Base-by-base conservation (phyloP, 768 basidiomycete species). In the Lentinula sp. region DNA sequence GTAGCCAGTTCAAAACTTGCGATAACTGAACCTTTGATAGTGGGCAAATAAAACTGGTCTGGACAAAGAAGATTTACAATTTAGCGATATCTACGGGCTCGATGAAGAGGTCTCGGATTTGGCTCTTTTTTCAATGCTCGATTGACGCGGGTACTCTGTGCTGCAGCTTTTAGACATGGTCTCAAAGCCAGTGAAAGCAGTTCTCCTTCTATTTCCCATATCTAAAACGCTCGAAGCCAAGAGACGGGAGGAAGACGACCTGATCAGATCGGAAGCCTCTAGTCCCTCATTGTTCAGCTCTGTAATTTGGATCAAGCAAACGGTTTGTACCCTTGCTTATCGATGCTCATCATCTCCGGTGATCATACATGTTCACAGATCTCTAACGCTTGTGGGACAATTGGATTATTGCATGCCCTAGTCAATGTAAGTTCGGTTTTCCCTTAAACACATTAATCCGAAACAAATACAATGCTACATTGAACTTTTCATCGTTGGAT, bases 231-330 rank as follows among this genome's bases (percentile, higher is more conserved):
- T 84, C 10, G 81, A 83, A n/a, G 62, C 70, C 20, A 80, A 76
- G 46, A 77, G 85, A 46, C 76, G 77, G 45, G 74, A 76, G 49
- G 90, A 93, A 63, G 92, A 94, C 64, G 73, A 72, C 46, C 69
- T 71, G 65, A 80, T 90, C 52, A 72, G 72, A 32, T 72, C 70
- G 13, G 77, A 79, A 46, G 85, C 75, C 2, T 64, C 66, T 0
- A 67, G 91, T 4, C 85, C 91, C 66, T 80, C 83, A 5, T 84
- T 83, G 8, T 36, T 36, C 36, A 37, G 6, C n/a, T 20, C 39
- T 33, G 12, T 96, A 4, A 76, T 95, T 66, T 97, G 86, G 82
- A 92, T 96, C 76, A 93, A 93, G 71, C 95, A 97, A 71, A 96
- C 90, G 56, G 93, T 92, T 60, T 36, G 81, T n/a, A 15, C 16